These are phyloP conservation scores for Sicyos baderoa DNA, from an alignment of 306 rosid genomes.

Conservation along the genomic window DNA sequence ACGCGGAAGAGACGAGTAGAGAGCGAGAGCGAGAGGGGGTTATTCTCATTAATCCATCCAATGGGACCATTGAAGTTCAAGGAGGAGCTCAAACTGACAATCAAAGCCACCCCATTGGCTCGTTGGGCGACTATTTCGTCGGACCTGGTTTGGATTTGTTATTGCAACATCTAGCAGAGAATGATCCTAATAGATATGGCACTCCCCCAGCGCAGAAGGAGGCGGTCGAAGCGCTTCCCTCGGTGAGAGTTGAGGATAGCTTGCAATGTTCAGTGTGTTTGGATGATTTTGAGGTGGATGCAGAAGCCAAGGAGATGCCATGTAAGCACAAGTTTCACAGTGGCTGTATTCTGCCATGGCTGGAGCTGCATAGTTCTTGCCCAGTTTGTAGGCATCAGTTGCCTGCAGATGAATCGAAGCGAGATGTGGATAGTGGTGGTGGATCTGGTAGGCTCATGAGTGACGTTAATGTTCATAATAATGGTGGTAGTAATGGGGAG, in stretches of 20 bases:
- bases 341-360: slow-evolving; percentile 69
- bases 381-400: slow-evolving; percentile 72
- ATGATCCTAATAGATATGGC: slow-evolving; percentile 69
- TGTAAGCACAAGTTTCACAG: slow-evolving; percentile 69
- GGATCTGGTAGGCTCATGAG: slow-evolving; percentile 28
- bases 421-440: slow-evolving; percentile 27
- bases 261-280: slow-evolving; percentile 70
- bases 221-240: slow-evolving; percentile 59
- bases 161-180: slow-evolving; percentile 73
- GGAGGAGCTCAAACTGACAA: slow-evolving; percentile 30
- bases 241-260: slow-evolving; percentile 36
- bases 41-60: slow-evolving; percentile 53
- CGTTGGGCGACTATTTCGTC: slow-evolving; percentile 62
- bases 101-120: slow-evolving; percentile 36
- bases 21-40: slow-evolving; percentile 41
- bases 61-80: slow-evolving; percentile 53
- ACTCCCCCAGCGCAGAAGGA: slow-evolving; percentile 72
- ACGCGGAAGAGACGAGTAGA: slow-evolving; percentile 34
- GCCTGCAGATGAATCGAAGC: slow-evolving; percentile 52
- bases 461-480: slow-evolving; percentile 18
- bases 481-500: slow-evolving; percentile 24
- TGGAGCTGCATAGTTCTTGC: slow-evolving; percentile 78
- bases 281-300: slow-evolving; percentile 60
- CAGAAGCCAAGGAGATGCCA: slow-evolving; percentile 75
- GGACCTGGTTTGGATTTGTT: slow-evolving; percentile 68